Base-by-base conservation (phyloP, 164 flowering plant species). In the Tetracentron sinense region DNA sequence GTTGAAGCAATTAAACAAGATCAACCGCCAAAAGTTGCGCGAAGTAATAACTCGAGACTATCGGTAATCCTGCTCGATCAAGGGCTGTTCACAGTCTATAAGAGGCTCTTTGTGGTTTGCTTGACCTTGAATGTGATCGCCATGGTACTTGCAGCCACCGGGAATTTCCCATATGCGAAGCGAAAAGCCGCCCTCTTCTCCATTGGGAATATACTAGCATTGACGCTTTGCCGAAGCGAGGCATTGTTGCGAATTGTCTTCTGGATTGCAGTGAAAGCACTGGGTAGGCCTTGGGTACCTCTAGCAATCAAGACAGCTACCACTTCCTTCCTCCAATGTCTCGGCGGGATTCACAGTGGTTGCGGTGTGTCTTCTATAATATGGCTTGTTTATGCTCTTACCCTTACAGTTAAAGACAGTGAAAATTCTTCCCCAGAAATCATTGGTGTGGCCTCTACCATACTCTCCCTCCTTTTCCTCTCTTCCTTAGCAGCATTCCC, bases 11-110 rank as follows among this genome's bases (percentile, higher is more conserved):
- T 58, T 65, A 60, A 49, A 55, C 61, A 42, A 49, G 53, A 8
- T 7, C 42, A 51, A 49, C 54, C 62, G 8, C 29, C 59, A 11
- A 31, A 49, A 21, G 54, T 20, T 10, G 26, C 25, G 17, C 46
- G 48, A 42, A 44, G 1, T 29, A 54, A 27, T 10, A 53, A 74
- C 3, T 70, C 82, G 0, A 62, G 82, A 33, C 54, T 78, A 16
- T 75, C 75, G 0, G 56, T 79, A 4, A 76, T 79, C 6, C 58
- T 78, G 33, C 79, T 76, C 25, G 79, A 79, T 49, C 82, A 76
- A 64, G 82, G 82, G 50, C 56, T 75, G 21, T 76, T 79, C 70
- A 78, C 79, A 0, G 82, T 78, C 19, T 78, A 78, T 66, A 78
- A 75, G 56, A 65, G 77, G 4, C 73, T 79, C 15, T 73, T 79